phyloP scores from a whole-genome alignment of 805 yeast species.

The Crinitomyces ghanaensis region DNA sequence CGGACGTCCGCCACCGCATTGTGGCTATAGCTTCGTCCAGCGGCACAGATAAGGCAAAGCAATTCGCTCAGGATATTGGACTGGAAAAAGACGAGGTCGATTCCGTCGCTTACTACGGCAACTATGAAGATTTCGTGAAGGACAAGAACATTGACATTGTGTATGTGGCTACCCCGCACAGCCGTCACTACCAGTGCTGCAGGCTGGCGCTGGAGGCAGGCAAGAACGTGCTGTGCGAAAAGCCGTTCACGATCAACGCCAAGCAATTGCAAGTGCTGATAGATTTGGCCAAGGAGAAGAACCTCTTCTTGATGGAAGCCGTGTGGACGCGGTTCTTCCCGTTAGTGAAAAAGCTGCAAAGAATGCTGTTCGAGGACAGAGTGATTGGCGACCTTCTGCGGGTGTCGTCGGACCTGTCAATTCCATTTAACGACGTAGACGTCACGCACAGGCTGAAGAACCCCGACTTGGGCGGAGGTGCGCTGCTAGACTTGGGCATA shows the following conservation, averaged over 20 bases:
- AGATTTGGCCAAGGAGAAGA: constrained; percentile 33
- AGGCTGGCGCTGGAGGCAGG: constrained; percentile 33
- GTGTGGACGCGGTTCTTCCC: constrained; percentile 34
- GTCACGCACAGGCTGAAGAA: constrained; percentile 31
- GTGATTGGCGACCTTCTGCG: constrained; percentile 38
- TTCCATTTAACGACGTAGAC: constrained; percentile 7
- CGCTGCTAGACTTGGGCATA: constrained; percentile 44
- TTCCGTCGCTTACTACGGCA: constrained; percentile 13
- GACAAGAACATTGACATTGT: constrained; percentile 36
- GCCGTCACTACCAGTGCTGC: constrained; percentile 37
- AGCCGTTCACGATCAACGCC: constrained; percentile 40
- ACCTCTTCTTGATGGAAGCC: constrained; percentile 45
- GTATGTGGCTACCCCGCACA: constrained; percentile 46
- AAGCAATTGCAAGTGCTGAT: constrained; percentile 34
- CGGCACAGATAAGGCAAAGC: constrained; percentile 16
- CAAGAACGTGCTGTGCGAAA: constrained; percentile 44
- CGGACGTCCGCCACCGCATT: constrained; percentile 19
- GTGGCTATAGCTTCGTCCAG: constrained; percentile 22
- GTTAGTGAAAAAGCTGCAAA: constrained; percentile 27
- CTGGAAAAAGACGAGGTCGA: no score
- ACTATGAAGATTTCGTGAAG: constrained; percentile 36
- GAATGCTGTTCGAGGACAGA: constrained; percentile 30
- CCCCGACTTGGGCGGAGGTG: constrained; percentile 43
- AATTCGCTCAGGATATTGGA: constrained; percentile 14
- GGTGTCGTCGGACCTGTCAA: constrained; percentile 28